phyloP scores from a whole-genome alignment of 1,284 basidiomycete genomes.

The Volvariella volvacea region DNA sequence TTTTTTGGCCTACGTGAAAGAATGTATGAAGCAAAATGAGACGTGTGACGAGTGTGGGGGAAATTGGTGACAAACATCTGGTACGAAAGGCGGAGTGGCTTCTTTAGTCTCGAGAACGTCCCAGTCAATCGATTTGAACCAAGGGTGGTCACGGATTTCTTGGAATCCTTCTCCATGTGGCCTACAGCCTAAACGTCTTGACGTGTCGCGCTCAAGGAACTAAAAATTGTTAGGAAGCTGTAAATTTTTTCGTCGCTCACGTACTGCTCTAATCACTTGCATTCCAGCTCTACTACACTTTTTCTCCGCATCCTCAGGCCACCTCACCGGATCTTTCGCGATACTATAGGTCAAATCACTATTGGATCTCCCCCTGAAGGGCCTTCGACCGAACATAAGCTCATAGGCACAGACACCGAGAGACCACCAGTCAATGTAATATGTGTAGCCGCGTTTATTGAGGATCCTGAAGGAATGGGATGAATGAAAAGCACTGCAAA shows the following conservation, averaged over 20 bases:
- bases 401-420: constrained; percentile 91
- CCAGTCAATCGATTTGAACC: constrained; percentile 90
- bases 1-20: constrained; percentile 97
- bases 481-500: background rate
- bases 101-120: constrained; percentile 76
- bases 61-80: constrained; percentile 81
- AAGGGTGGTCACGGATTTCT: constrained; percentile 76
- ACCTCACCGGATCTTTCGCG: constrained; percentile 66
- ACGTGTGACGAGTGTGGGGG: background rate
- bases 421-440: constrained; percentile 95
- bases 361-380: constrained; percentile 90
- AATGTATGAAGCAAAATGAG: constrained; percentile 10
- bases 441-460: constrained; percentile 78
- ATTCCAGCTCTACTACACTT: constrained; percentile 65
- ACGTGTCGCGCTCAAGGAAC: constrained; percentile 83
- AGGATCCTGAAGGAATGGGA: constrained; percentile 48
- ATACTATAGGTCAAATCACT: constrained; percentile 86
- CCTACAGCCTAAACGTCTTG: constrained; percentile 78
- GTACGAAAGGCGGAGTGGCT: constrained; percentile 81
- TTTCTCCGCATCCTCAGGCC: constrained; percentile 72
- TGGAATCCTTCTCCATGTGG: constrained; percentile 72
- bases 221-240: constrained; percentile 21
- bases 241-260: constrained; percentile 16
- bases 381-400: constrained; percentile 85
- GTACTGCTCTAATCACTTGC: constrained; percentile 61